These are phyloP conservation scores for Globisporangium orthogonon DNA, from an alignment of 352 stramenopile genomes.

Conservation along the genomic window DNA sequence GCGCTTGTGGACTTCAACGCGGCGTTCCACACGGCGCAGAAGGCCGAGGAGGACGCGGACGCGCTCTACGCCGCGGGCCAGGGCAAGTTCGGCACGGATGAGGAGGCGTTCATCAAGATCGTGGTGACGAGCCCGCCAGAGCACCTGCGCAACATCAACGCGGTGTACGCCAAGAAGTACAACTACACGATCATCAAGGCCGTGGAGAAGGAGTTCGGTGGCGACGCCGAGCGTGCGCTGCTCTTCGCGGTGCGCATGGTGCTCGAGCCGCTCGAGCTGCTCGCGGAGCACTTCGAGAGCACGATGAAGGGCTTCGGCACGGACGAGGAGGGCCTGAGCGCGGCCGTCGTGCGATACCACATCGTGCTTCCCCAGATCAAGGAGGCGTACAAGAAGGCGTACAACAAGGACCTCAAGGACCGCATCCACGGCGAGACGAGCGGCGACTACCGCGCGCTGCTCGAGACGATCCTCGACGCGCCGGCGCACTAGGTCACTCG, in stretches of 20 bases:
- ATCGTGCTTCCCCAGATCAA: slow-evolving; percentile 66
- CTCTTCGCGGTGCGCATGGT: slow-evolving; percentile 43
- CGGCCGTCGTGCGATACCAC: slow-evolving; percentile 72
- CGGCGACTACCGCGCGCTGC: slow-evolving; percentile 66
- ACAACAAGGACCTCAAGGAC: slow-evolving; percentile 72
- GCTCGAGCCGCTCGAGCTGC: slow-evolving; percentile 54
- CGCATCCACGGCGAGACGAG: slow-evolving; percentile 77
- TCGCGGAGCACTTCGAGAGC: slow-evolving; percentile 62
- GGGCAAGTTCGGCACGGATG: slow-evolving; percentile 63
- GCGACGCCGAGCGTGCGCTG: slow-evolving; percentile 65
- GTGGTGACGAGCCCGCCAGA: slow-evolving; percentile 50
- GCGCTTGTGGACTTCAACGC: slow-evolving; percentile 45
- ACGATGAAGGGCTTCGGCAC: slow-evolving; percentile 72
- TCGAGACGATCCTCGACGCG: slow-evolving; percentile 53
- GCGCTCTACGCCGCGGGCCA: slow-evolving; percentile 75
- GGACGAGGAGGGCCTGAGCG: slow-evolving; percentile 26
- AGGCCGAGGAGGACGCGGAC: slow-evolving; percentile 55
- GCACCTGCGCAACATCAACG: slow-evolving; percentile 61
- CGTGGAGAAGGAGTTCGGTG: slow-evolving; percentile 77
- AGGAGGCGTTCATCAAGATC: slow-evolving; percentile 61
- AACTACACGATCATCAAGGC: slow-evolving; percentile 74
- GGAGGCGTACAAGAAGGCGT: slow-evolving; percentile 72
- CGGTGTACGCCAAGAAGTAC: slow-evolving; percentile 71
- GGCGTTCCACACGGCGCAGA: slow-evolving; percentile 49
- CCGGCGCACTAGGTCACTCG: slow-evolving; percentile 11